Evolutionary conservation across 2,329 filamentous ascomycete genomes (phyloP).

Genomic region (Purpureocillium lavendulum): DNA sequence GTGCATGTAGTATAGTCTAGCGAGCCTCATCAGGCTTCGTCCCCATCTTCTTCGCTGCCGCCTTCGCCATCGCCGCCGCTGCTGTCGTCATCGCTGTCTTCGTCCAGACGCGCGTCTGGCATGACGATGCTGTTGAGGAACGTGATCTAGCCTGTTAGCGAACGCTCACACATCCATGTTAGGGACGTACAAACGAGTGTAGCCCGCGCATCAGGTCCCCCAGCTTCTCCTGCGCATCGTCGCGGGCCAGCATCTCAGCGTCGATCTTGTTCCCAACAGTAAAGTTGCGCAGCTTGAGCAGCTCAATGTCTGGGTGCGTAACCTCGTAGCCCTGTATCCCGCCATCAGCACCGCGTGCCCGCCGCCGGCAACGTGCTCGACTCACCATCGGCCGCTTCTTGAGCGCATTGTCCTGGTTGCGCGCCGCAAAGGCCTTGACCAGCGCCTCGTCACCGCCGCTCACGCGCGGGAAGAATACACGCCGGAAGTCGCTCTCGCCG

Average conservation of each 20-base stretch:
- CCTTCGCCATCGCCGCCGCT: constrained; percentile 5
- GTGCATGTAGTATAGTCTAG: not conserved
- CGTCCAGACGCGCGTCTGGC: constrained; percentile 48
- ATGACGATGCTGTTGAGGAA: constrained; percentile 67
- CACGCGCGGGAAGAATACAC: constrained; percentile 50
- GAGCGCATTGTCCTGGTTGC: constrained; percentile 66
- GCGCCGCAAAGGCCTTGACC: constrained; percentile 59
- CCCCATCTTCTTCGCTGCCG: constrained; percentile 3
- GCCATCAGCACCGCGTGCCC: not conserved
- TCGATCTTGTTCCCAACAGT: constrained; percentile 60
- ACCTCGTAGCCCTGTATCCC: constrained; percentile 58
- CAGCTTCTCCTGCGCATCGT: constrained; percentile 57
- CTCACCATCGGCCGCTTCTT: constrained; percentile 80
- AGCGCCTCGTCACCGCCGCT: constrained; percentile 39
- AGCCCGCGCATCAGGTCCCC: constrained; percentile 57
- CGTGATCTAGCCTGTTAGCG: constrained; percentile 42
- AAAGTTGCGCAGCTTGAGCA: constrained; percentile 74
- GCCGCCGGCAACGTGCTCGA: constrained; percentile 1
- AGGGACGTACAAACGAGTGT: constrained; percentile 61
- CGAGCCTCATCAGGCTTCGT: not conserved
- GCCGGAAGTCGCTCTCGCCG: constrained; percentile 49
- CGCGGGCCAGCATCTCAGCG: constrained; percentile 55
- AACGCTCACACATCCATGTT: not conserved
- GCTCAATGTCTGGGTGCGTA: constrained; percentile 69
- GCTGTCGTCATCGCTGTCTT: constrained; percentile 20